phyloP scores from a whole-genome alignment of 805 yeast genomes.

The Sugiyamaella lignohabitans region DNA sequence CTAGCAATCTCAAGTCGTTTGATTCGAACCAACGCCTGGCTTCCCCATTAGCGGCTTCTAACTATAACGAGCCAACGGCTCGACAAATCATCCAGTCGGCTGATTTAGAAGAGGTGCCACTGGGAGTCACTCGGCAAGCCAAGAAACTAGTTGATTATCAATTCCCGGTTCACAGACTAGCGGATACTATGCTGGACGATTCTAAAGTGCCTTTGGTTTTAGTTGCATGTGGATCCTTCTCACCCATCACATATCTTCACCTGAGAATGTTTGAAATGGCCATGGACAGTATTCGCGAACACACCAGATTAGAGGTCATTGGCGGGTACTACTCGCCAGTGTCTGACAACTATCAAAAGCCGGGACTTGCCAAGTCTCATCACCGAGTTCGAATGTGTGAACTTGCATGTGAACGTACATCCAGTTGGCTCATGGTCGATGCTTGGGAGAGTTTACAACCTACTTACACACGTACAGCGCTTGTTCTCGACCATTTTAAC shows the following conservation, averaged over 20 bases:
- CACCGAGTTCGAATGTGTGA: conserved; percentile 98
- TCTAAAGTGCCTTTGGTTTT: conserved; percentile 83
- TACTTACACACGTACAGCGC: conserved; percentile 85
- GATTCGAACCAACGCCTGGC: conserved; percentile 2
- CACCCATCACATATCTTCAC: conserved; percentile 92
- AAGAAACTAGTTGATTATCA: conserved; percentile 56
- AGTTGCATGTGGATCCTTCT: conserved; percentile 96
- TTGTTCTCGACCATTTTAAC: conserved; percentile 93
- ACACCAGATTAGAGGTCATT: conserved; percentile 87
- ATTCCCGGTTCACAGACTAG: conserved; percentile 85
- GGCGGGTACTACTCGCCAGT: conserved; percentile 98
- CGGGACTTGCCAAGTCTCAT: conserved; percentile 80
- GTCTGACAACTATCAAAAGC: conserved; percentile 79
- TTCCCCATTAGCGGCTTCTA: conserved; percentile 10
- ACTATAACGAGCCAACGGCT: conserved; percentile 10
- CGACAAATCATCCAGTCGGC: conserved; percentile 56
- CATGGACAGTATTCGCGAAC: conserved; percentile 82
- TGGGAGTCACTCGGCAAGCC: conserved; percentile 87
- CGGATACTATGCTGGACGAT: conserved; percentile 60
- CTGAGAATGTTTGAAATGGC: conserved; percentile 99
- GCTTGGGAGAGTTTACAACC: conserved; percentile 98
- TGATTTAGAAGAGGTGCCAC: conserved; percentile 94
- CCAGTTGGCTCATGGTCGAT: conserved; percentile 97
- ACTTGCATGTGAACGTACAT: conserved; percentile 92
- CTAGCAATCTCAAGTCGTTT: not conserved